A percentile compares a stretch with the other conserved stretches of the same genome.
Evolutionary conservation across 345 rosid genomes (phyloP).

Genomic region (Boechera stricta): DNA sequence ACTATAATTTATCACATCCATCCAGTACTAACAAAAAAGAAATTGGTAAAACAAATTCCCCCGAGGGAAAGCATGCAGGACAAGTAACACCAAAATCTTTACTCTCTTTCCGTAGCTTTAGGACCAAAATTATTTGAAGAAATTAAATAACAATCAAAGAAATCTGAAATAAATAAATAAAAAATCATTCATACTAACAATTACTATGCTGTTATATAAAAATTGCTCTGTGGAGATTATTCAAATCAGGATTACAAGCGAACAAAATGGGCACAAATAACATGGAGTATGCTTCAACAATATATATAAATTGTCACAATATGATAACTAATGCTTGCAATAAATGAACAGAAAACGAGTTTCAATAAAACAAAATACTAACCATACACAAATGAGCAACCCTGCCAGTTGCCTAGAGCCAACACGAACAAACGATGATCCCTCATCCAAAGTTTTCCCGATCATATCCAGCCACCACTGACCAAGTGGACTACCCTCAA

Average conservation of each 20-base stretch:
- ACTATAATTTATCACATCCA: constrained; percentile 26
- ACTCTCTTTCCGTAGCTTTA: background rate
- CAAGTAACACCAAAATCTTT: constrained; percentile 5
- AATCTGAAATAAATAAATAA: background rate
- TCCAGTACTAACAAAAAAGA: constrained; percentile 16
- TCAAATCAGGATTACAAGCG: constrained; percentile 5
- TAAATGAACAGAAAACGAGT: constrained; percentile 17
- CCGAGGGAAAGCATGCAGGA: constrained; percentile 18
- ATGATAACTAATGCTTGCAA: constrained; percentile 13
- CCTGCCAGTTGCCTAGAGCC: constrained; percentile 89
- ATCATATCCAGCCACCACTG: constrained; percentile 84
- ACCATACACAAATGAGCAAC: constrained; percentile 82
- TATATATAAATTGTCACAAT: background rate
- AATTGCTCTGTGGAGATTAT: background rate
- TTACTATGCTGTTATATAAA: constrained; percentile 17
- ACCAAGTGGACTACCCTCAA: constrained; percentile 81
- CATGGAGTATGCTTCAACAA: constrained; percentile 9
- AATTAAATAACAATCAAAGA: background rate
- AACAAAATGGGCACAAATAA: constrained; percentile 22
- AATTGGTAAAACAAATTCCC: constrained; percentile 6
- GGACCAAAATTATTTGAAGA: background rate
- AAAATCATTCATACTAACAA: constrained; percentile 1
- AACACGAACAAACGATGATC: constrained; percentile 70
- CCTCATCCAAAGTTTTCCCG: constrained; percentile 71
- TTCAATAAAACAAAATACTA: constrained; percentile 22